These are phyloP conservation scores for Pleurostoma richardsiae DNA, from an alignment of 2,329 filamentous ascomycete species.

Conservation along the genomic window DNA sequence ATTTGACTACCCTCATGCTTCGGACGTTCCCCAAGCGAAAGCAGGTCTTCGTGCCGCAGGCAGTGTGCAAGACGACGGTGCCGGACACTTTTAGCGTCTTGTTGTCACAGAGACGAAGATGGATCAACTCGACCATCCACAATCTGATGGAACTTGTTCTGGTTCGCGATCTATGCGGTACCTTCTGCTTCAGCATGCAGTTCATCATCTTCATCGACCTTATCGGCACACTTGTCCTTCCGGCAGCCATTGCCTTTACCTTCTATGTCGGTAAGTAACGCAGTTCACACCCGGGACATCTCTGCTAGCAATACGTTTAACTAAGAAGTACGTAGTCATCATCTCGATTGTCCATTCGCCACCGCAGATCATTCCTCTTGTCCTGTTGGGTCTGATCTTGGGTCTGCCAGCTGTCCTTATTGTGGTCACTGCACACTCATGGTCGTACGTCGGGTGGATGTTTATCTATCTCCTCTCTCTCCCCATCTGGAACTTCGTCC, in stretches of 20 bases:
- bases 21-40: conserved; percentile 99
- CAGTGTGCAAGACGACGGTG: conserved; percentile 97
- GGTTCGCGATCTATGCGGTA: conserved; percentile 92
- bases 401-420: conserved; percentile 91
- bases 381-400: conserved; percentile 84
- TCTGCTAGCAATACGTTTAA: not conserved
- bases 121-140: conserved; percentile 99
- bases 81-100: conserved; percentile 90
- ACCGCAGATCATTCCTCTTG: conserved; percentile 82
- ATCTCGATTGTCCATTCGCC: conserved; percentile 75
- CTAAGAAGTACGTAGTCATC: conserved; percentile 52
- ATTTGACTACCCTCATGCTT: conserved; percentile 94
- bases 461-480: conserved; percentile 88
- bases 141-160: conserved; percentile 97
- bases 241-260: conserved; percentile 94
- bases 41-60: conserved; percentile 96
- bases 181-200: conserved; percentile 99
- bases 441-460: conserved; percentile 95
- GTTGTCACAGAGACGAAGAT: conserved; percentile 88
- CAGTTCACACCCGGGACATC: too few species aligned
- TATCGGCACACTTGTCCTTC: conserved; percentile 87
- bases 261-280: conserved; percentile 79
- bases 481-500: conserved; percentile 95
- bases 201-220: conserved; percentile 96
- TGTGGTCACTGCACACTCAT: conserved; percentile 86